Evolutionary conservation across 1,284 basidiomycete species (phyloP).

Genomic region (Xerocomus amazonicus): DNA sequence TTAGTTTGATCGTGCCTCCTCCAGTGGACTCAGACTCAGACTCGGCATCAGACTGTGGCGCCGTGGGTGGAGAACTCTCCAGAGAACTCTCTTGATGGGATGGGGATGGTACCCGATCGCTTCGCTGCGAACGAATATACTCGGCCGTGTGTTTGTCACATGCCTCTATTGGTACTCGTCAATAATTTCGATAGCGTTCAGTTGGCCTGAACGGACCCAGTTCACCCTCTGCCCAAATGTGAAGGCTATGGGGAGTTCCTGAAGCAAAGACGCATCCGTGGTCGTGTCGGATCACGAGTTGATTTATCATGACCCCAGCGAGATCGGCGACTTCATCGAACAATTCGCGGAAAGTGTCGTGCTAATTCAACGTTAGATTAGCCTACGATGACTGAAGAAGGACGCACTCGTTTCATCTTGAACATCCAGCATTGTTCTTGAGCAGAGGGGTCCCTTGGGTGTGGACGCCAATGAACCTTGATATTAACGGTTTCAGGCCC

Average conservation of each 20-base stretch:
- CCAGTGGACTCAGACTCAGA: conserved; percentile 40
- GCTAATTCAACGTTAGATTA: conserved; percentile 36
- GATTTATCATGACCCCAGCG: conserved; percentile 44
- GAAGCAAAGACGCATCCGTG: conserved; percentile 62
- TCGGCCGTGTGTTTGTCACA: conserved; percentile 60
- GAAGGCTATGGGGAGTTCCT: conserved; percentile 60
- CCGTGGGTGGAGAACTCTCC: conserved; percentile 8
- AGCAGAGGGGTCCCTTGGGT: conserved; percentile 49
- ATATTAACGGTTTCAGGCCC: conserved; percentile 47
- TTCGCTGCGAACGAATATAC: conserved; percentile 48
- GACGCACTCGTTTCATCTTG: conserved; percentile 55
- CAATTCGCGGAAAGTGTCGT: conserved; percentile 56
- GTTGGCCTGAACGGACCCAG: conserved; percentile 44
- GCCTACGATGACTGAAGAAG: neutral
- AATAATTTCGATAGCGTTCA: conserved; percentile 4
- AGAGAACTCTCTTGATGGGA: conserved; percentile 11
- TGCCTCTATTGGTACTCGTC: conserved; percentile 46
- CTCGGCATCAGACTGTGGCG: conserved; percentile 36
- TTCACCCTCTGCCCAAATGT: conserved; percentile 62
- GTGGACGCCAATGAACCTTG: conserved; percentile 58
- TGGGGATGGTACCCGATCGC: conserved; percentile 28
- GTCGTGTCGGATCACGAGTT: conserved; percentile 56
- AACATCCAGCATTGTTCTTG: conserved; percentile 45
- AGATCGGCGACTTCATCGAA: conserved; percentile 64
- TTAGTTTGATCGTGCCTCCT: conserved; percentile 57